Evolutionary conservation across 371 early-diverging fungal genomes (phyloP).

Genomic region (Apophysomyces elegans): DNA sequence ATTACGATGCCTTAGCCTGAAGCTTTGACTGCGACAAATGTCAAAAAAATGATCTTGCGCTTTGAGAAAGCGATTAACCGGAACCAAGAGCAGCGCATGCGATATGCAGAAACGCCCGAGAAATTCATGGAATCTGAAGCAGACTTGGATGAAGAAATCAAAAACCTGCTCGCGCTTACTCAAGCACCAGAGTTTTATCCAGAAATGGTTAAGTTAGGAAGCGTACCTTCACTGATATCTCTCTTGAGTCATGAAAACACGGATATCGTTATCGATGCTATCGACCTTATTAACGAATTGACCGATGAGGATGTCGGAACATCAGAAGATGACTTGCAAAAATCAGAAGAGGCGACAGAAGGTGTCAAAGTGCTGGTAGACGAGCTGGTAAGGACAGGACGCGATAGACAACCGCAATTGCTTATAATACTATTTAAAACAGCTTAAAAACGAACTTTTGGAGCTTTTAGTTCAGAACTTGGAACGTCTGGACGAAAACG

Average conservation of each 20-base stretch:
- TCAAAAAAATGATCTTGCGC: conserved; percentile 78
- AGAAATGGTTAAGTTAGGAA: conserved; percentile 71
- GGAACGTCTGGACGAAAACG: conserved; percentile 77
- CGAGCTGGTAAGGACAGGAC: conserved; percentile 58
- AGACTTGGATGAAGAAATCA: conserved; percentile 89
- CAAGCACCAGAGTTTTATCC: conserved; percentile 83
- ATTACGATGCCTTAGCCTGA: conserved; percentile 37
- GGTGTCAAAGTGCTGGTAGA: conserved; percentile 74
- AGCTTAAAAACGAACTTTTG: conserved; percentile 75
- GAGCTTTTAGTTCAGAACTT: conserved; percentile 82
- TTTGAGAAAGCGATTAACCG: conserved; percentile 86
- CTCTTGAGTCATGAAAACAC: conserved; percentile 92
- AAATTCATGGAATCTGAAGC: conserved; percentile 95
- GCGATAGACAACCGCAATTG: background rate
- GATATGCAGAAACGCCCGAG: conserved; percentile 76
- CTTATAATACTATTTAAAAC: background rate
- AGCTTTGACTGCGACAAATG: conserved; percentile 61
- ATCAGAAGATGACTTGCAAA: conserved; percentile 59
- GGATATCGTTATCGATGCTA: conserved; percentile 86
- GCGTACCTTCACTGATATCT: conserved; percentile 66
- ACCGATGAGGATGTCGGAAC: conserved; percentile 89
- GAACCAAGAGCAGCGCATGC: conserved; percentile 88
- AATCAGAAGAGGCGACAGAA: conserved; percentile 65
- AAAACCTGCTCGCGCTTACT: conserved; percentile 72
- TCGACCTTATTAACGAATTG: conserved; percentile 86